Conservation (phyloP, 371 early-diverging fungal genomes). For the Mucor racemosus region DNA sequence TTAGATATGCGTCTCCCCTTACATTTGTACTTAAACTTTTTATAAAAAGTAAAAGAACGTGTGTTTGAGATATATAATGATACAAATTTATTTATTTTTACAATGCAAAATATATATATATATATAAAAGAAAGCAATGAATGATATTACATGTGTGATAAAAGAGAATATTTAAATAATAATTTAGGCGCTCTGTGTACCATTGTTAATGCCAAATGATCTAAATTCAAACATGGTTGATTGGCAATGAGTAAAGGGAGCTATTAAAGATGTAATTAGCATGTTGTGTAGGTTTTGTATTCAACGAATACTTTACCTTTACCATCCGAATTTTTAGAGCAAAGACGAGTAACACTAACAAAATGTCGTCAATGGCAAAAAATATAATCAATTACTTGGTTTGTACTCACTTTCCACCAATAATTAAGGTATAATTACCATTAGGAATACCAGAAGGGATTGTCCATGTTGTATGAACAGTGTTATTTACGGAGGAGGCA, state of each 20-base stretch:
- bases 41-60: not conserved
- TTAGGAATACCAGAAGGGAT: constrained; percentile 34
- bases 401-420: constrained; percentile 42
- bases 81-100: not conserved
- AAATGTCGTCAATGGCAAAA: not conserved
- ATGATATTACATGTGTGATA: not conserved
- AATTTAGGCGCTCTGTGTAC: not conserved
- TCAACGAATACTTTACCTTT: not conserved
- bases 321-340: constrained; percentile 38
- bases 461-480: constrained; percentile 28
- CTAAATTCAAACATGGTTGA: constrained; percentile 15
- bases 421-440: constrained; percentile 33
- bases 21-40: not conserved
- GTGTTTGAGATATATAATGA: not conserved
- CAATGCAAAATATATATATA: not conserved
- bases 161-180: no score
- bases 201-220: constrained; percentile 17
- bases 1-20: not conserved
- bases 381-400: not conserved
- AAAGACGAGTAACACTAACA: constrained; percentile 34
- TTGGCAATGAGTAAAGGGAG: constrained; percentile 34
- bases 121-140: not conserved
- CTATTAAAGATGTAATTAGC: constrained; percentile 12
- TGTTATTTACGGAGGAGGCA: not conserved
- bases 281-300: no score